These are phyloP conservation scores for Diutina rugosa DNA, from an alignment of 1,139 yeast species.

Conservation along the genomic window DNA sequence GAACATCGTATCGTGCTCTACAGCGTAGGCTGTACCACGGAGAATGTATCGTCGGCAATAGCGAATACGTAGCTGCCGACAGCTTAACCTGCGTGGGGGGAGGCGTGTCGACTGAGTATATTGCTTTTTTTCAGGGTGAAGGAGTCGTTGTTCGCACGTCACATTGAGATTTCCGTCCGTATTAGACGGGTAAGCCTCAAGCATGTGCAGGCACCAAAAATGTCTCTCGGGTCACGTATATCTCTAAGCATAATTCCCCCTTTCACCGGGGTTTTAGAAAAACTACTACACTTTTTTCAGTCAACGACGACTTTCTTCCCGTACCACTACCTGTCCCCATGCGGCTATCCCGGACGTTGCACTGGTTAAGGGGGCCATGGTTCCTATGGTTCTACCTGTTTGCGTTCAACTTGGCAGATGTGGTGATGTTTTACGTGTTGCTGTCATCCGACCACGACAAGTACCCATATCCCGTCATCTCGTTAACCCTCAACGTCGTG, in stretches of 20 bases:
- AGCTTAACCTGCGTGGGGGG: not conserved
- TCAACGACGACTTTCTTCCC: not conserved
- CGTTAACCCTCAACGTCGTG: not conserved
- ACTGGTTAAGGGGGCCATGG: not conserved
- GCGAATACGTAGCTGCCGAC: not conserved
- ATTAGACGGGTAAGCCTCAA: not conserved
- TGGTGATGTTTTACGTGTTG: not conserved
- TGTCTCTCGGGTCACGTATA: not conserved
- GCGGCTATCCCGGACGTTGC: not conserved
- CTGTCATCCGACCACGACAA: not conserved
- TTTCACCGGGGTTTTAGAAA: not conserved
- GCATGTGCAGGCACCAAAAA: not conserved
- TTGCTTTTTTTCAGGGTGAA: not conserved
- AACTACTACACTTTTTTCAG: not conserved
- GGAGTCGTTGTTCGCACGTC: not conserved
- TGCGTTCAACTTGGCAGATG: not conserved
- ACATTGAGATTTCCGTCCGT: not conserved
- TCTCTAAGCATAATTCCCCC: not conserved
- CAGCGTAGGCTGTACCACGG: not conserved
- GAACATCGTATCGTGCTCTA: not conserved
- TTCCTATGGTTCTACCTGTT: conserved; percentile 1
- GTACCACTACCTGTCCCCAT: not conserved
- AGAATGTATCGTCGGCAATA: not conserved
- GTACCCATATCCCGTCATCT: not conserved
- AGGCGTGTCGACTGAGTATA: not conserved